Evolutionary conservation across 306 rosid species (phyloP).

Genomic region (Sechiopsis laciniata): DNA sequence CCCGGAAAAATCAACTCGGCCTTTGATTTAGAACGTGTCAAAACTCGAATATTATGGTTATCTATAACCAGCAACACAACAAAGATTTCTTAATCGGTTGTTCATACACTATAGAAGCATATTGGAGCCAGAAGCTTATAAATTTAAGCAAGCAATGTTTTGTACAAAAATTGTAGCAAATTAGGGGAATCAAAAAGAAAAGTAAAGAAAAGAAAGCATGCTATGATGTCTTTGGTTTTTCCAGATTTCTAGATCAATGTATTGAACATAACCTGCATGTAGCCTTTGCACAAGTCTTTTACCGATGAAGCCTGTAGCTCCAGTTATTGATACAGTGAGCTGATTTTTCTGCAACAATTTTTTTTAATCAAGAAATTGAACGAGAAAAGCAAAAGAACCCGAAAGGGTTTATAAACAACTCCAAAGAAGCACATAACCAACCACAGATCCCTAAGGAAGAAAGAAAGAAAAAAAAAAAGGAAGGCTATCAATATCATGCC

Average conservation of each 20-base stretch:
- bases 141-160: background rate
- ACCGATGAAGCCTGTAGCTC: conserved; percentile 97
- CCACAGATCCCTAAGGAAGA: background rate
- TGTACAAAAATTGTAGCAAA: background rate
- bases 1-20: conserved; percentile 92
- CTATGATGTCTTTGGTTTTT: background rate
- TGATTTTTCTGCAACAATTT: conserved; percentile 48
- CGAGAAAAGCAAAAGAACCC: background rate
- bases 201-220: background rate
- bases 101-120: conserved; percentile 11
- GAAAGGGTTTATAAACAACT: background rate
- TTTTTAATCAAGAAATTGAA: background rate
- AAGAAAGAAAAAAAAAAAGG: background rate
- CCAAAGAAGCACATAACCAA: background rate
- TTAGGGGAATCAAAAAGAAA: background rate
- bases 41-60: conserved; percentile 60
- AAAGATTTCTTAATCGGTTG: conserved; percentile 17
- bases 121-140: background rate
- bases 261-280: conserved; percentile 55
- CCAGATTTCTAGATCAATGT: background rate
- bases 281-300: conserved; percentile 84
- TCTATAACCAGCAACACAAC: conserved; percentile 46
- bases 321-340: conserved; percentile 76
- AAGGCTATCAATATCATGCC: background rate
- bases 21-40: conserved; percentile 85